Evolutionary conservation across 2,329 filamentous ascomycete genomes (phyloP).

Genomic region (Polytolypa hystricis): DNA sequence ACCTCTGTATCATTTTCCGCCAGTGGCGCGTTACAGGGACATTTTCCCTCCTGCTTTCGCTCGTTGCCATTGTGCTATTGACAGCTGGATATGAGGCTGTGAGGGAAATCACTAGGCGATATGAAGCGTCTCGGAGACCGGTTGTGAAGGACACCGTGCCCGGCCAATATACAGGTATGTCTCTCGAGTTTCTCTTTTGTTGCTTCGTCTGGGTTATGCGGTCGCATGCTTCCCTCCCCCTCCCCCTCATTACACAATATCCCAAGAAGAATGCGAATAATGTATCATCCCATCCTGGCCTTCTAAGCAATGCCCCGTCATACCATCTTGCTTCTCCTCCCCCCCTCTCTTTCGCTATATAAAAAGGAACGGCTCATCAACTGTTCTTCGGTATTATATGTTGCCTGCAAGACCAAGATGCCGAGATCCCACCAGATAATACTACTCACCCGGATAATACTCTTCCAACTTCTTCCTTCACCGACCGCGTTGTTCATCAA

Average conservation of each 20-base stretch:
- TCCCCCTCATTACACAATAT: no score
- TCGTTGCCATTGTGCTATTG: conserved; percentile 69
- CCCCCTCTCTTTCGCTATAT: no score
- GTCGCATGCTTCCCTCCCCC: no score
- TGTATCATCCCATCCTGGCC: no score
- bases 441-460: conserved; percentile 15
- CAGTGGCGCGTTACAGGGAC: conserved; percentile 77
- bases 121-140: conserved; percentile 43
- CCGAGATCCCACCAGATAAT: conserved; percentile 2
- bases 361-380: no score
- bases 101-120: conserved; percentile 62
- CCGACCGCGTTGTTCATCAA: conserved; percentile 12
- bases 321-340: no score
- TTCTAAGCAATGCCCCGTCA: no score
- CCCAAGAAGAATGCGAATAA: no score
- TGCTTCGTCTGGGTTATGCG: no score
- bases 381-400: no score
- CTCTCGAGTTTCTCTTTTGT: no score
- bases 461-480: conserved; percentile 5
- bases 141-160: conserved; percentile 3
- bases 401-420: no score
- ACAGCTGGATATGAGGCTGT: conserved; percentile 90
- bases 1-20: conserved; percentile 93
- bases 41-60: conserved; percentile 65
- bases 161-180: conserved; percentile 6